Base-by-base conservation (phyloP, 2,329 filamentous ascomycete species). In the Mariannaea elegans region DNA sequence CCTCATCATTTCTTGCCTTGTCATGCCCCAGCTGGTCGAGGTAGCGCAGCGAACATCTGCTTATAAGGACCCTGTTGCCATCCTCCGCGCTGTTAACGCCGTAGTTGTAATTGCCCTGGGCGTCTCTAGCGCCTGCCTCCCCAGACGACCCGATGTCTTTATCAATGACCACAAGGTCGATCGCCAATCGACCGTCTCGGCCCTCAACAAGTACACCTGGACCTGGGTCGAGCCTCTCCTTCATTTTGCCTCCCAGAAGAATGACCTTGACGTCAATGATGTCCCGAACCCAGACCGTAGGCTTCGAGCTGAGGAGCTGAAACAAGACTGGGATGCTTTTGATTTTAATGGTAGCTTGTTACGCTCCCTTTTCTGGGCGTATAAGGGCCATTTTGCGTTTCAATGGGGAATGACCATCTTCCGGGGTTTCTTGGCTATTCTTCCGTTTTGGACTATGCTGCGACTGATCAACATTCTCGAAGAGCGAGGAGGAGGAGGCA, bases 361-460 rank as follows among this genome's bases (percentile, higher is more conserved):
- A 83, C 78, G 86, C 51, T 84, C 85, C 1, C 69, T 93, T 3
- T 65, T 89, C 4, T 72, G 81, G 39, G 83, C 84, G 1, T 89
- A 92, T 71, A 83, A 83, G 61, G 73, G 73, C 21, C 73, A 79
- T 1, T 80, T 94, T 36, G 65, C 80, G 1, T 55, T 85, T 8
- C 90, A 93, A 74, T 88, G 85, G 78, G 44, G 76, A 2, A 71
- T 91, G 7, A 87, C 86, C 12, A 59, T 86, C 1, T 61, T 81
- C 7, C 80, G 82, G 18, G 84, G 85, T 8, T 66, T 89, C 27
- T 67, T 90, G n/a, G 87, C 86, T 55, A 88, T 93, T 58, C 83
- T 86, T 0, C 91, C 91, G 0, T 91, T 92, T 69, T 86, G 89
- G 72, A 84, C 88, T 24, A 86, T 92, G 63, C 81, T 89, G 57